These are phyloP conservation scores for Pseudohalonectria lignicola DNA, from an alignment of 2,329 filamentous ascomycete species.

Conservation along the genomic window DNA sequence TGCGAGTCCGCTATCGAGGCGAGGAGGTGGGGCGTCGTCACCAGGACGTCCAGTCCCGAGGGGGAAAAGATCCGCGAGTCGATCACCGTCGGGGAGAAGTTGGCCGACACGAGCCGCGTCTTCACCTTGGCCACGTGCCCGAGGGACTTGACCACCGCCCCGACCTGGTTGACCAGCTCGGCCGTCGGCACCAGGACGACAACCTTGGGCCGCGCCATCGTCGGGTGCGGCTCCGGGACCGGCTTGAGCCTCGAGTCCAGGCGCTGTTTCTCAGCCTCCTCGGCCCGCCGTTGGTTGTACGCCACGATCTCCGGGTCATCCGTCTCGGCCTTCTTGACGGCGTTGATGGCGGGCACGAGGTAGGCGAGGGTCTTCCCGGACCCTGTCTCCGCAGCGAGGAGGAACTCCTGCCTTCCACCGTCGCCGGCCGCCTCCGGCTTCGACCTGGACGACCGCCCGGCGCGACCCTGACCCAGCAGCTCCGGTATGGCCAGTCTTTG, in stretches of 20 bases:
- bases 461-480: slow-evolving; percentile 45
- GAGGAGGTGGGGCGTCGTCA: slow-evolving; percentile 83
- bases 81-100: slow-evolving; percentile 66
- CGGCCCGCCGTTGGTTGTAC: slow-evolving; percentile 42
- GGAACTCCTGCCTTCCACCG: slow-evolving; percentile 41
- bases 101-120: slow-evolving; percentile 70
- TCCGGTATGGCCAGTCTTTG: slow-evolving; percentile 82
- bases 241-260: slow-evolving; percentile 33
- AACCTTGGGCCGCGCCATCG: slow-evolving; percentile 67
- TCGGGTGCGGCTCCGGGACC: slow-evolving; percentile 49
- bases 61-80: slow-evolving; percentile 74
- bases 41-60: slow-evolving; percentile 70
- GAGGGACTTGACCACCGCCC: slow-evolving; percentile 66
- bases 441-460: not conserved
- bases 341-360: slow-evolving; percentile 72
- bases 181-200: slow-evolving; percentile 86
- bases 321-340: slow-evolving; percentile 66
- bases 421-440: slow-evolving; percentile 13
- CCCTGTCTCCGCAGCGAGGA: slow-evolving; percentile 90
- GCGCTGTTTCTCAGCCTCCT: slow-evolving; percentile 41
- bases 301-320: slow-evolving; percentile 46
- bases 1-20: slow-evolving; percentile 80
- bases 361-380: slow-evolving; percentile 97
- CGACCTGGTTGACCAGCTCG: slow-evolving; percentile 84
- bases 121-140: slow-evolving; percentile 83